Evolutionary conservation across 306 rosid genomes (phyloP), one percentile per base, ranked within the genome.

Genomic region (Cucumis cinereus): DNA sequence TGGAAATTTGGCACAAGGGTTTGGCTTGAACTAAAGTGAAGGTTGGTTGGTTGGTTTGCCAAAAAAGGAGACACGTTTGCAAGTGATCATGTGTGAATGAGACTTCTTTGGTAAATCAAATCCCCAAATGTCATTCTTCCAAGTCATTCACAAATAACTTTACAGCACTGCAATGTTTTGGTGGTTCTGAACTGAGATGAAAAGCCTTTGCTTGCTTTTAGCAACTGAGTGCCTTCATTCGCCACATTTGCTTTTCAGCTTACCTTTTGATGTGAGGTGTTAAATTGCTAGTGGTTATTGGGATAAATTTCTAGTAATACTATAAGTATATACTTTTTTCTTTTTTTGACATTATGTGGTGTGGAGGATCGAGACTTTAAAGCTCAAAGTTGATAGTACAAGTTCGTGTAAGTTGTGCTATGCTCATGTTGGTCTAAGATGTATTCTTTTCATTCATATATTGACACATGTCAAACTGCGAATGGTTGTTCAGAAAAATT

Each of bases 121-220:
- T 69, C 57, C 26, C 57, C 75, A 69, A 30, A 45, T 69, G 75
- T 24, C 75, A 69, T 69, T 69, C 57, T 35, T 38, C 26, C 38
- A 30, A 62, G 43, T 62, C 23, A 7, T 30, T 62, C 41, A 30
- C 40, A 62, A 62, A 10, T 64, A 35, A 64, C 50, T 64, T 64
- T 64, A 64, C 71, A 35, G 71, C 47, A 64, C 24, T 36, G 49
- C 49, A 19, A 64, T 35, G 14, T 64, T 64, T 38, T 64, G 62
- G 33, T 57, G 62, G 33, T 57, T 64, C 28, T 64, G 72, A 5
- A 64, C 72, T 64, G 26, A 22, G n/a, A 36, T 64, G 16, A 16
- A 19, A 64, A 45, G 49, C 50, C 16, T 4, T 45, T 12, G 50
- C 14, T 64, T 64, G 72, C 50, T 36, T 64, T 36, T 20, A 7